Percentiles rank a stretch among this genome's conserved stretches.
These are phyloP conservation scores for Phyllosticta citrichinensis DNA, from an alignment of 2,329 filamentous ascomycete genomes.

Conservation along the genomic window DNA sequence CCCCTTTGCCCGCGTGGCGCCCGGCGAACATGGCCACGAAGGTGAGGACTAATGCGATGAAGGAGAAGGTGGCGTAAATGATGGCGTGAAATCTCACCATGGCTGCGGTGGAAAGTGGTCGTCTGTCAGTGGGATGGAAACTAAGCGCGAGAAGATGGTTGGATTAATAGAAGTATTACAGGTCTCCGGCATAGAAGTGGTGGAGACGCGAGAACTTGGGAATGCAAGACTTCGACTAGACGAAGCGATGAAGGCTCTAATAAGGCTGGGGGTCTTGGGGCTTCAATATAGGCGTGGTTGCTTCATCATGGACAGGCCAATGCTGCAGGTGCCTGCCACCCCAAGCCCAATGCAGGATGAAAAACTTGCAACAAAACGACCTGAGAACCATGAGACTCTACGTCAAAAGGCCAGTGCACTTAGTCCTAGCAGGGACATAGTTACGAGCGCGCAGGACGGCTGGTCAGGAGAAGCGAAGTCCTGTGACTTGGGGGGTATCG, in stretches of 20 bases:
- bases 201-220: neutral
- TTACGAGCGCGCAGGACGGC: neutral
- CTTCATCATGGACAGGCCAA: neutral
- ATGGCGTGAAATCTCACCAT: slow-evolving; percentile 37
- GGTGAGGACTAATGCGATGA: slow-evolving; percentile 47
- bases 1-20: slow-evolving; percentile 35
- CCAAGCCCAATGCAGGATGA: neutral
- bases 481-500: neutral
- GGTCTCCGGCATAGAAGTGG: neutral
- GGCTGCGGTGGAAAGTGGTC: slow-evolving; percentile 30
- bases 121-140: neutral
- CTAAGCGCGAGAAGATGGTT: neutral
- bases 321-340: neutral
- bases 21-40: slow-evolving; percentile 54
- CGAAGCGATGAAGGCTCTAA: neutral
- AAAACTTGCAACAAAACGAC: neutral
- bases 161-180: neutral
- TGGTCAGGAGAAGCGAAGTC: neutral
- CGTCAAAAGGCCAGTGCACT: neutral
- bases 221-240: neutral
- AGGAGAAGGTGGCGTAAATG: slow-evolving; percentile 41
- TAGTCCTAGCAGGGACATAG: neutral
- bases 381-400: neutral
- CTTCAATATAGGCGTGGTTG: neutral
- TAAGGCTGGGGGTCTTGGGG: neutral